Conservation (phyloP, 176 grass and related monocot species). For the barley (Hordeum vulgare) region MorexV3_pseudomolecules_assembly NC_058521.1:71026080-71026579, state of each 20-base stretch:
- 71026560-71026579: not conserved
- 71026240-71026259: not conserved
- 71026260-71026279: not conserved
- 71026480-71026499: not conserved
- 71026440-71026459: not conserved
- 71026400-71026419: not conserved
- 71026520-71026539: not conserved
- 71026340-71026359: not conserved
- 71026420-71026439: not conserved
- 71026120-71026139: not conserved
- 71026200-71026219: not conserved
- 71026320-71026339: not conserved
- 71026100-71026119: not conserved
- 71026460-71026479: not conserved
- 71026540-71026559: not conserved
- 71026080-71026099: not conserved
- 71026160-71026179: constrained; percentile 2
- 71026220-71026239: not conserved
- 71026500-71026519: not conserved
- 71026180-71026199: not conserved
- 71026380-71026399: not conserved
- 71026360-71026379: not conserved
- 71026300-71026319: not conserved
- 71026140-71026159: not conserved
- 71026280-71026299: not conserved